Percentiles rank a stretch among this genome's conserved stretches.
These are phyloP conservation scores for Entophlyctis luteolus DNA, from an alignment of 192 early-diverging fungal genomes.

Conservation along the genomic window DNA sequence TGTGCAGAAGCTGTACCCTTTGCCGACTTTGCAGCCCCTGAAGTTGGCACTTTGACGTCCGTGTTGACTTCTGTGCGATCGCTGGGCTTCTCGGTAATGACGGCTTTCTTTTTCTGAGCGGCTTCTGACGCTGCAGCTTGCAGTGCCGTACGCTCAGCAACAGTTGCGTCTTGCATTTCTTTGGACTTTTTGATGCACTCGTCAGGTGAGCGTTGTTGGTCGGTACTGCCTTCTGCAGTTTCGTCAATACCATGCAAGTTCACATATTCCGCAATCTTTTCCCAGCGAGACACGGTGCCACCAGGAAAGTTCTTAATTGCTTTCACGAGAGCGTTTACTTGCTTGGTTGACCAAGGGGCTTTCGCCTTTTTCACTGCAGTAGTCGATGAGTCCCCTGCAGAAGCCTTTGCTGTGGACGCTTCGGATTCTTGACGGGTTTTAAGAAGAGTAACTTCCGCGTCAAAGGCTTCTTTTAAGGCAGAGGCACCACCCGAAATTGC, in stretches of 20 bases:
- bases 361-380: conserved; percentile 24
- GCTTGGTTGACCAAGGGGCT: conserved; percentile 64
- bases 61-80: conserved; percentile 24
- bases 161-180: conserved; percentile 60
- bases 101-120: conserved; percentile 31
- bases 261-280: conserved; percentile 74
- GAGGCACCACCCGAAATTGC: conserved; percentile 24
- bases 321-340: conserved; percentile 70
- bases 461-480: conserved; percentile 30
- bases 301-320: conserved; percentile 78
- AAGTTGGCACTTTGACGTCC: conserved; percentile 4
- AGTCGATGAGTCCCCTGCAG: neutral
- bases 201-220: conserved; percentile 50
- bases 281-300: conserved; percentile 72
- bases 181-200: conserved; percentile 71
- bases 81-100: conserved; percentile 30
- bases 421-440: conserved; percentile 19
- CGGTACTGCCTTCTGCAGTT: conserved; percentile 34
- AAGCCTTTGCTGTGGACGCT: conserved; percentile 7
- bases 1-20: conserved; percentile 14
- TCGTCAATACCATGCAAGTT: conserved; percentile 65
- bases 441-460: conserved; percentile 33
- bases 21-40: conserved; percentile 1
- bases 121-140: conserved; percentile 31
- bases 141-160: conserved; percentile 33